These are phyloP conservation scores for Fusarium heterosporum DNA, from an alignment of 2,329 filamentous ascomycete genomes.

Conservation along the genomic window DNA sequence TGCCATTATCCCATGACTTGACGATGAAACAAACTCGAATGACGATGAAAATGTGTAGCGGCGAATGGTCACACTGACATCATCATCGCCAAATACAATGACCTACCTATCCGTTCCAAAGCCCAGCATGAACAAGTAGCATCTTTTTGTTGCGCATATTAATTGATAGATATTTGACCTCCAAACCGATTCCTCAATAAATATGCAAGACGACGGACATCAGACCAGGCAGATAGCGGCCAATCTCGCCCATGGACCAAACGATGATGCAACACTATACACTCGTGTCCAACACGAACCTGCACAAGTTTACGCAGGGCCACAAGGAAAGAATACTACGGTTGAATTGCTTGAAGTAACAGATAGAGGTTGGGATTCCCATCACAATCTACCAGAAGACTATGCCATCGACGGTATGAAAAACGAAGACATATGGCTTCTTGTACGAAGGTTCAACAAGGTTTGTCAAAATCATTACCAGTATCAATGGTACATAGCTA, in stretches of 20 bases:
- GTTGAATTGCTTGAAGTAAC: background rate
- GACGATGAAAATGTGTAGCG: too few relatives aligned
- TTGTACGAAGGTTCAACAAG: slow-evolving; percentile 28
- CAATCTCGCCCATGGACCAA: background rate
- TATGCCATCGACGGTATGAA: slow-evolving; percentile 1
- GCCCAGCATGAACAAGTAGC: too few relatives aligned
- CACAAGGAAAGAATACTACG: fast-evolving
- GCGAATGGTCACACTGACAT: too few relatives aligned
- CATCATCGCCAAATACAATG: too few relatives aligned
- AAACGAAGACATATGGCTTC: slow-evolving; percentile 27
- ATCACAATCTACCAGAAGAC: background rate
- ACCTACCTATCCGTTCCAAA: too few relatives aligned
- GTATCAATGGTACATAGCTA: fast-evolving
- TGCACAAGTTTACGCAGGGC: fast-evolving
- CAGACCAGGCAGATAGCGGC: slow-evolving; percentile 5
- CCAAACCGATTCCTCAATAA: background rate
- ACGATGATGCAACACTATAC: background rate
- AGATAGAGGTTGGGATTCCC: slow-evolving; percentile 5
- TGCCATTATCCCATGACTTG: too few relatives aligned
- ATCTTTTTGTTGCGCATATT: too few relatives aligned
- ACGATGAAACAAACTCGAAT: too few relatives aligned
- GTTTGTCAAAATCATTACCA: background rate
- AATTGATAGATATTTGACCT: too few relatives aligned
- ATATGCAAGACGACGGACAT: background rate
- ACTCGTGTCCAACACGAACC: background rate